Evolutionary conservation across 306 rosid species (phyloP), one percentile per base, ranked within the genome.

Genomic region (Prosopis cineraria): DNA sequence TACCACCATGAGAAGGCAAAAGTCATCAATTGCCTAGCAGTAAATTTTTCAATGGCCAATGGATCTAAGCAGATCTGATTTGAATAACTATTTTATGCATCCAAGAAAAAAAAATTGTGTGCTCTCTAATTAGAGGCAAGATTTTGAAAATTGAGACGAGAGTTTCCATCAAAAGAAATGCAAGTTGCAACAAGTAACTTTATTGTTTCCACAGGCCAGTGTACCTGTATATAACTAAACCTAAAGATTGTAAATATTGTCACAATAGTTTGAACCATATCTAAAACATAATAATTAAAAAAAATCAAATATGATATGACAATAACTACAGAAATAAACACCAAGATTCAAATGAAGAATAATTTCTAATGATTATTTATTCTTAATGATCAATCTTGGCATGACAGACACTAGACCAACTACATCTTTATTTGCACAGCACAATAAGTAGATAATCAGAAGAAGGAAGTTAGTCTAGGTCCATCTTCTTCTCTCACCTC

Each of bases 401-500:
- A 82, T 11, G 34, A 22, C 13, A 52, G 34, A 22, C 30, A 39
- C 41, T 69, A 50, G 43, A 44, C 53, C 67, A 65, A 58, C 58
- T 79, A 60, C 43, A 22, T 45, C 59, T 80, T 74, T 19, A 72
- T 60, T 73, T 64, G 50, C 70, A 68, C 55, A 81, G 30, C 33
- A 66, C 50, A 36, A 10, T 10, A 31, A 62, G 44, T 30, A 53
- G 19, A 83, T 12, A 73, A 45, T 72, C 72, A 78, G 70, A 34
- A 34, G 34, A 45, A 81, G 75, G 68, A 76, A 50, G 10, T 59
- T 72, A 30, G 80, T 36, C 55, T 60, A 70, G 36, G 70, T 40
- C 33, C 50, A 59, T 69, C 30, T 24, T 69, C 56, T 72, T 81
- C 48, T 84, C 87, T 84, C 72, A 96, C 99, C 99, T 96, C 99